Evolutionary conservation across 768 basidiomycete genomes (phyloP).

Genomic region (Tylopilus felleus): DNA sequence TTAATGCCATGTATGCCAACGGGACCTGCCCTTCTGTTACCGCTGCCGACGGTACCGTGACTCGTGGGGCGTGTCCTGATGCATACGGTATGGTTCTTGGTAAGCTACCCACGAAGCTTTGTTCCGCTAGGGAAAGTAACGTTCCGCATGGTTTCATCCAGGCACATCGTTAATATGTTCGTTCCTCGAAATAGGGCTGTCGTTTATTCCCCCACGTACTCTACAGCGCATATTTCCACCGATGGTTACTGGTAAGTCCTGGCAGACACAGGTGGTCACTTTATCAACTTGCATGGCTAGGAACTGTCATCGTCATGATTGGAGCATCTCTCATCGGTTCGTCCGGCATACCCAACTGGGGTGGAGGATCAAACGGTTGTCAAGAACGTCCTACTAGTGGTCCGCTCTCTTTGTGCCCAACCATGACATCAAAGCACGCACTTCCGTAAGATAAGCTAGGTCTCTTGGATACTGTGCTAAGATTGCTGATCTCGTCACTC

Average conservation of each 20-base stretch:
- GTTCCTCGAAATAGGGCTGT: conserved; percentile 75
- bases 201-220: conserved; percentile 64
- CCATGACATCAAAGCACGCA: conserved; percentile 64
- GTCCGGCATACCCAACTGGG: conserved; percentile 80
- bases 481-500: background rate
- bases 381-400: conserved; percentile 55
- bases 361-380: conserved; percentile 77
- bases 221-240: conserved; percentile 75
- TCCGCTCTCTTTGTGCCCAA: conserved; percentile 70
- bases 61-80: conserved; percentile 65
- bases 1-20: conserved; percentile 71
- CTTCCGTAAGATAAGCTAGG: conserved; percentile 44
- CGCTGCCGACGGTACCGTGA: conserved; percentile 55
- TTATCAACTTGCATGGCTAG: conserved; percentile 28
- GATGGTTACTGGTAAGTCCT: conserved; percentile 59
- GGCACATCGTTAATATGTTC: conserved; percentile 77
- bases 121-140: background rate
- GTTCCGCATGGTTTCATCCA: conserved; percentile 18
- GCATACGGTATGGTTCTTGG: conserved; percentile 79
- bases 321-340: conserved; percentile 73
- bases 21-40: conserved; percentile 70
- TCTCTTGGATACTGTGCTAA: background rate
- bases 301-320: conserved; percentile 77
- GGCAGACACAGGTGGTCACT: background rate
- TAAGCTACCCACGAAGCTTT: conserved; percentile 19